phyloP scores from a whole-genome alignment of 2,329 filamentous ascomycete species.

The Claviceps sp. region DNA sequence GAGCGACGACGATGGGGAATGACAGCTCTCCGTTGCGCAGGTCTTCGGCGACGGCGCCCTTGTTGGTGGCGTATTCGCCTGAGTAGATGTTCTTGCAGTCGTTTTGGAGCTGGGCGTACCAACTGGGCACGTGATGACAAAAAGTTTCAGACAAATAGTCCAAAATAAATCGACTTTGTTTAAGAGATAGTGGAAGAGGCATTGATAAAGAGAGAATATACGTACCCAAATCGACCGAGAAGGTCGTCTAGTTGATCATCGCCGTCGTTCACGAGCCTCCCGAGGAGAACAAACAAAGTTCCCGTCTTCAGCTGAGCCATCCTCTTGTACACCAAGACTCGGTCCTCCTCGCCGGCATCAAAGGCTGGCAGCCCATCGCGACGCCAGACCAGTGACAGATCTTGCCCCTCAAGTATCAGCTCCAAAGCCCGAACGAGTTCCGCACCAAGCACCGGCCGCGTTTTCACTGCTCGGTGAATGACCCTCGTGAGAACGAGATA shows the following conservation, averaged over 20 bases:
- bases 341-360: slow-evolving; percentile 1
- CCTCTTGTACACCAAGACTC: slow-evolving; percentile 4
- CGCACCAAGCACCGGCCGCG: slow-evolving; percentile 6
- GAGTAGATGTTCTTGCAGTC: slow-evolving; percentile 11
- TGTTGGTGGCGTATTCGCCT: slow-evolving; percentile 7
- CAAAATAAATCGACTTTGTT: too few relatives aligned
- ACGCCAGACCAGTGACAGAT: slow-evolving; percentile 9
- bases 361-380: slow-evolving; percentile 7
- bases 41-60: slow-evolving; percentile 8
- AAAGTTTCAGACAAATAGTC: background rate
- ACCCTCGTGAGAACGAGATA: slow-evolving; percentile 8
- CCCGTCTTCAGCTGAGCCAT: slow-evolving; percentile 9
- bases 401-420: slow-evolving; percentile 8
- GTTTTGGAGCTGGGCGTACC: slow-evolving; percentile 9
- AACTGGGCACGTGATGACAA: slow-evolving; percentile 1
- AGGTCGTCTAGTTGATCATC: slow-evolving; percentile 6
- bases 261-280: slow-evolving; percentile 6
- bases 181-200: background rate
- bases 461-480: slow-evolving; percentile 7
- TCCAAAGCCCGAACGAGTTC: slow-evolving; percentile 7
- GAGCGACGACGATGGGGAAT: slow-evolving; percentile 8
- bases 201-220: too few relatives aligned
- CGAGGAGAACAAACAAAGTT: slow-evolving; percentile 7
- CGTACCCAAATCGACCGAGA: slow-evolving; percentile 7
- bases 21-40: slow-evolving; percentile 8